Evolutionary conservation across 306 rosid species (phyloP), one percentile per base, ranked within the genome.

Genomic region (Styphnolobium japonicum): DNA sequence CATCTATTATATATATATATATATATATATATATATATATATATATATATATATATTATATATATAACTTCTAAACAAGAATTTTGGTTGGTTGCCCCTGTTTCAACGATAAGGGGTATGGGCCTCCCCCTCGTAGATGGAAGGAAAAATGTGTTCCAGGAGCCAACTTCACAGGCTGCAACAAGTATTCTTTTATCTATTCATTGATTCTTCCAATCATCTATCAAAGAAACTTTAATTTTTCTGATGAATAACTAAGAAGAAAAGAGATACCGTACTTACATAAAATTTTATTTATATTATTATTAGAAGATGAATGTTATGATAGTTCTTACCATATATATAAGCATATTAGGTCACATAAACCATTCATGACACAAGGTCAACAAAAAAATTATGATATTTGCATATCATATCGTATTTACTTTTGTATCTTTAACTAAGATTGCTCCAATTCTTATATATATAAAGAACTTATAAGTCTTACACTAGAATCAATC

Each of bases 81-180:
- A 90, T 90, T 48, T 85, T 69, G 75, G 72, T 85, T 16, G 77
- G 62, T 22, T 74, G 87, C 79, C 93, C 97, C 2, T 85, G 94
- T 82, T 88, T 92, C 75, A 84, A 73, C 27, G 97, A 90, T 27
- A 19, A 45, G 62, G 94, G 93, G 27, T 90, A 53, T 49, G 97
- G 93, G 10, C 94, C 92, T 11, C 81, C 87, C 40, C 97, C 97
- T 0, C 36, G 58, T 25, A 82, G 80, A 70, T 90, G 97, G 97
- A 92, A 76, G 75, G 94, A 93, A 40, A 81, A 87, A 84, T 92
- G 94, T 18, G 67, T 84, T 0, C 76, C 27, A 2, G 94, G 91
- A 3, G 71, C 70, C 68, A 87, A 92, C 76, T 92, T 92, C 85
- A 85, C 83, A 4, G 84, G 89, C 79, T 90, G 97, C 83, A 92